phyloP scores from a whole-genome alignment of 2,329 filamentous ascomycete species.

The Shiraia sp. region DNA sequence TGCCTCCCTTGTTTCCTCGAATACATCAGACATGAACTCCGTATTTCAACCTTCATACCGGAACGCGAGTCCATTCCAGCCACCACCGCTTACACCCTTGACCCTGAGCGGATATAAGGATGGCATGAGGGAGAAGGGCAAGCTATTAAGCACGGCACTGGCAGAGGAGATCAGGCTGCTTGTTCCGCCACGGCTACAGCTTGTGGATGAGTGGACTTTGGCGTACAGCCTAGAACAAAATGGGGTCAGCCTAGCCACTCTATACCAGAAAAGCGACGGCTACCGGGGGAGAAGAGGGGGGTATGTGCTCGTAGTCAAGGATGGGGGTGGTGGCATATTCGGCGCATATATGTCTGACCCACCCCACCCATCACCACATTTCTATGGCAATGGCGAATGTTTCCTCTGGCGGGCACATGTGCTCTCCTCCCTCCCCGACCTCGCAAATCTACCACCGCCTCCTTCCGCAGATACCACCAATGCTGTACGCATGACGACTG shows the following conservation, averaged over 20 bases:
- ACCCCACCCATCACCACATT: constrained; percentile 78
- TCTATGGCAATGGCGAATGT: constrained; percentile 95
- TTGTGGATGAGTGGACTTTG: constrained; percentile 84
- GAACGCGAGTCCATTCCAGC: constrained; percentile 77
- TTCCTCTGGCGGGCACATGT: constrained; percentile 83
- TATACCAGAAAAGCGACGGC: constrained; percentile 78
- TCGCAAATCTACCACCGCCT: constrained; percentile 67
- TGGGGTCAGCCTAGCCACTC: constrained; percentile 81
- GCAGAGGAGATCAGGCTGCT: constrained; percentile 93
- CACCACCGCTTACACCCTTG: constrained; percentile 84
- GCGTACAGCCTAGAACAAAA: constrained; percentile 91
- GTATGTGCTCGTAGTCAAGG: constrained; percentile 85
- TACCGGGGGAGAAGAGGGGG: constrained; percentile 73
- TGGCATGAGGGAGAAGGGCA: constrained; percentile 62
- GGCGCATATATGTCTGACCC: constrained; percentile 92
- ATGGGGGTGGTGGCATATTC: constrained; percentile 79
- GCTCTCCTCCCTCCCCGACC: constrained; percentile 57
- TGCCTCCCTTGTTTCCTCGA: constrained; percentile 42
- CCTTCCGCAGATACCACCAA: constrained; percentile 69
- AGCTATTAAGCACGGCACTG: constrained; percentile 71
- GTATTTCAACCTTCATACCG: constrained; percentile 66
- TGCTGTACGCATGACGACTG: constrained; percentile 64
- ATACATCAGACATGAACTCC: constrained; percentile 53
- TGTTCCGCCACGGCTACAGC: constrained; percentile 81
- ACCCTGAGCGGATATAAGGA: constrained; percentile 67